These are phyloP conservation scores for Pleomassaria siparia DNA, from an alignment of 2,329 filamentous ascomycete genomes.

Conservation along the genomic window DNA sequence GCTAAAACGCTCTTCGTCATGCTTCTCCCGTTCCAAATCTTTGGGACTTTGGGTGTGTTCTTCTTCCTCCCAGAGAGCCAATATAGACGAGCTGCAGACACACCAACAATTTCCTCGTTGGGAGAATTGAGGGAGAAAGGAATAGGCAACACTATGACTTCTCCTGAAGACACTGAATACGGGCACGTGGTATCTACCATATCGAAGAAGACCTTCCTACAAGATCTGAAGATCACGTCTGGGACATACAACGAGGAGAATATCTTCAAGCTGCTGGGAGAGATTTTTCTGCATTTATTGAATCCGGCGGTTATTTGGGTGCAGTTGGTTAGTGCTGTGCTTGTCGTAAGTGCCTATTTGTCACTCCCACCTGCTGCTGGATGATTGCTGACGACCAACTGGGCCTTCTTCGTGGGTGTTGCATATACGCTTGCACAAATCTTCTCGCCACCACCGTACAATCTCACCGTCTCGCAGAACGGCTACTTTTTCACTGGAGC, in stretches of 20 bases:
- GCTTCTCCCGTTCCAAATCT: slow-evolving; percentile 30
- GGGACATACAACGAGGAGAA: slow-evolving; percentile 16
- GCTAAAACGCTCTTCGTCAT: slow-evolving; percentile 33
- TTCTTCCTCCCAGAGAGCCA: slow-evolving; percentile 35
- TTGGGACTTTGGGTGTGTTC: slow-evolving; percentile 23
- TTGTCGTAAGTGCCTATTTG: slow-evolving; percentile 25
- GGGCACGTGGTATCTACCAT: background rate
- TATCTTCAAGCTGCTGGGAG: slow-evolving; percentile 18
- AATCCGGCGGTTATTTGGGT: slow-evolving; percentile 27
- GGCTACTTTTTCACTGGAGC: slow-evolving; percentile 29
- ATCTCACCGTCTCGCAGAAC: slow-evolving; percentile 23
- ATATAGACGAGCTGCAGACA: slow-evolving; percentile 7
- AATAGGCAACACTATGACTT: background rate
- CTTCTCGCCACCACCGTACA: slow-evolving; percentile 23
- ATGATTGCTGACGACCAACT: background rate
- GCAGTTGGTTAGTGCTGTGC: slow-evolving; percentile 17
- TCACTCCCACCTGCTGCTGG: too few species aligned
- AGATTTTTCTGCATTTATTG: slow-evolving; percentile 22
- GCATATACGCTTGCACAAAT: slow-evolving; percentile 28
- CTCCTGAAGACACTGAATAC: slow-evolving; percentile 2
- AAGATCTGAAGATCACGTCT: slow-evolving; percentile 14
- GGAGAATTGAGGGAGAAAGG: slow-evolving; percentile 7
- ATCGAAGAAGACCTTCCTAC: slow-evolving; percentile 14
- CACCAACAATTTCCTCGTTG: background rate
- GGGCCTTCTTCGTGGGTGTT: slow-evolving; percentile 28